Percentiles rank a stretch among this genome's conserved stretches.
Evolutionary conservation across 2,329 filamentous ascomycete genomes (phyloP).

Genomic region (Aspergillus japonicus): DNA sequence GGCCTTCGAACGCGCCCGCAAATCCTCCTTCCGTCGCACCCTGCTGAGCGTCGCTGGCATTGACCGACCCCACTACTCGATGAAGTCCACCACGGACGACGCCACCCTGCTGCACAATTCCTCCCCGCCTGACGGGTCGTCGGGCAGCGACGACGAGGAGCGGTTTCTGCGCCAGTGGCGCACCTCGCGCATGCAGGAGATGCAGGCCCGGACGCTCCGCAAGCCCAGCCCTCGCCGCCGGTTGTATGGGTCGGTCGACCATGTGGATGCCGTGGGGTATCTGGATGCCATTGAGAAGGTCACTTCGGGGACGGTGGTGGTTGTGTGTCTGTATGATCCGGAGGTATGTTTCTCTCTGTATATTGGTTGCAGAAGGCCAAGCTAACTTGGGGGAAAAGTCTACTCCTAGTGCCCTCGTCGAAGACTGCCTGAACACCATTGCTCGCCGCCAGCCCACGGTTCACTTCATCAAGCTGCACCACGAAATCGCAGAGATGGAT

Average conservation of each 20-base stretch:
- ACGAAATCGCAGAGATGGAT: conserved; percentile 92
- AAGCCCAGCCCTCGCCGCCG: conserved; percentile 74
- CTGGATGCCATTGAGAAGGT: conserved; percentile 96
- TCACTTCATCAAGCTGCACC: conserved; percentile 88
- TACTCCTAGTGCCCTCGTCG: conserved; percentile 73
- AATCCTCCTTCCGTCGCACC: conserved; percentile 48
- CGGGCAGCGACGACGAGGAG: conserved; percentile 68
- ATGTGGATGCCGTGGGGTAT: conserved; percentile 86
- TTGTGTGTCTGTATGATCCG: conserved; percentile 90
- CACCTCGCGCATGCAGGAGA: conserved; percentile 72
- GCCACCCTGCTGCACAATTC: conserved; percentile 26
- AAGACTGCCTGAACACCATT: conserved; percentile 72
- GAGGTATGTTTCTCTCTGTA: conserved; percentile 58
- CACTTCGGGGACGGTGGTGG: conserved; percentile 73
- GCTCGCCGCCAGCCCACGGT: conserved; percentile 68
- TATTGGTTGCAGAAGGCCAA: background rate
- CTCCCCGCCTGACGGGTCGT: conserved; percentile 22
- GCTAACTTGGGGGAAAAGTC: conserved; percentile 49
- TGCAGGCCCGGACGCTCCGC: conserved; percentile 66
- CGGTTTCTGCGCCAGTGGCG: conserved; percentile 83
- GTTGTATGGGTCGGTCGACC: conserved; percentile 74
- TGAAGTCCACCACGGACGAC: conserved; percentile 23
- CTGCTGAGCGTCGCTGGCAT: conserved; percentile 38
- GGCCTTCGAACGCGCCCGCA: conserved; percentile 49
- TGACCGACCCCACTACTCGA: conserved; percentile 27